Base-by-base conservation (phyloP, 2,329 filamentous ascomycete species). In the Colletotrichum eremochloae region DNA sequence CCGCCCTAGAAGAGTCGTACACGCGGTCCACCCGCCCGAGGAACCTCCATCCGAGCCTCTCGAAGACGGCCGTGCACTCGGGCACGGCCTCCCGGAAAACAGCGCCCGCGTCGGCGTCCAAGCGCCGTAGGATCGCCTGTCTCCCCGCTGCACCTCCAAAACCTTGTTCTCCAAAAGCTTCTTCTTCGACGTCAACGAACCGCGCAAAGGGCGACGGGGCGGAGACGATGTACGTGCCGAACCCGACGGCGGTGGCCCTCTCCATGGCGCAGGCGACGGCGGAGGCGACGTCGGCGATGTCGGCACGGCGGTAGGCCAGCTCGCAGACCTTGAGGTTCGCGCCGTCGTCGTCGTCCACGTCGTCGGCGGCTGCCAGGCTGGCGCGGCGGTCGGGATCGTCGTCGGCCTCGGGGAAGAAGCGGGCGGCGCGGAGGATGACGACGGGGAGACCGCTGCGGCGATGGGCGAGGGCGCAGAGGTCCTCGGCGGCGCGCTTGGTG, bases 321-420 rank as follows among this genome's bases (percentile, higher is more conserved):
- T 86, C 85, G n/a, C 85, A 76, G 8, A 86, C 82, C 74, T 86
- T 86, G 53, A 86, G 79, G 72, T 86, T 86, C 29, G 65, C 69
- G n/a, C 82, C 69, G 18, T 81, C 83, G 3, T n/a, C 44, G 44
- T n/a, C 44, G 18, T 20, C 42, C 18, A 8, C 44, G 42, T 44
- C 42, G 42, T 44, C 42, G 42, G 6, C 15, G 44, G 42, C 4
- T 6, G 68, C 76, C 67, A 85, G 77, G 2, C 77, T 75, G 11
- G 73, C 74, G 33, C 84, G 79, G 1, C 84, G 77, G 36, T 81
- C 80, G 6, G 81, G 81, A 65, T 86, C 84, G 68, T 86, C 85
- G 62, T 86, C 85, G 24, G 79, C 78, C 75, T 86, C 85, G 0
- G 84, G 84, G 72, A 86, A 87, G 80, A 87, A 87, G 61, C 85